Percentiles rank a stretch among this genome's conserved stretches.
Evolutionary conservation across 192 early-diverging fungal genomes (phyloP).

Genomic region (Jimgerdemannia lactiflua): DNA sequence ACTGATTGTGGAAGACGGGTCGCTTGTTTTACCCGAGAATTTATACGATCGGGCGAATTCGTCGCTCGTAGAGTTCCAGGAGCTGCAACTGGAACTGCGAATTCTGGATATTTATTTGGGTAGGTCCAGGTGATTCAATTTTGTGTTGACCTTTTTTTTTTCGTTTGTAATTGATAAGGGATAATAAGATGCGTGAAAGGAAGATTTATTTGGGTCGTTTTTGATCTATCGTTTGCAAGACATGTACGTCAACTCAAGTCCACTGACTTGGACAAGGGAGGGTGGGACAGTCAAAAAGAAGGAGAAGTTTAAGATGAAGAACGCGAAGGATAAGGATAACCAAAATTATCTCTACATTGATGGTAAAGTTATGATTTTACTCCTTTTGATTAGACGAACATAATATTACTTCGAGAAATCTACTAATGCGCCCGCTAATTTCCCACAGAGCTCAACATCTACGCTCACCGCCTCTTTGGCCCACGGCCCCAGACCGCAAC

Average conservation of each 20-base stretch:
- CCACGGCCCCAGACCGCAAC: conserved; percentile 59
- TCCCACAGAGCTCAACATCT: conserved; percentile 43
- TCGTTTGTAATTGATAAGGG: too few species aligned
- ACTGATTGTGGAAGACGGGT: conserved; percentile 42
- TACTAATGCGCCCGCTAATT: not conserved
- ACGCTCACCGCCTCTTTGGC: conserved; percentile 68
- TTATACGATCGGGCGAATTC: conserved; percentile 52
- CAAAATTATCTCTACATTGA: conserved; percentile 52
- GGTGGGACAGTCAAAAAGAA: conserved; percentile 17
- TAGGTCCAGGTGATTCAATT: conserved; percentile 10
- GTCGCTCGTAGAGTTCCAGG: conserved; percentile 53
- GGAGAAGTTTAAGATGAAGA: conserved; percentile 20
- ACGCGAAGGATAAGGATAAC: conserved; percentile 18
- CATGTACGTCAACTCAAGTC: conserved; percentile 55
- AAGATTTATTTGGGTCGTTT: not conserved
- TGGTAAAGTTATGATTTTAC: conserved; percentile 25
- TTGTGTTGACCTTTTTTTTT: too few species aligned
- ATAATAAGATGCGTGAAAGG: too few species aligned
- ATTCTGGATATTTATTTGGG: conserved; percentile 64
- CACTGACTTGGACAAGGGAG: conserved; percentile 49
- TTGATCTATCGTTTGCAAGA: conserved; percentile 26
- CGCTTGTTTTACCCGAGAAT: conserved; percentile 52
- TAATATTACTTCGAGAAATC: not conserved
- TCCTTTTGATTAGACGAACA: not conserved
- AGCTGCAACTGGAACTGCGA: conserved; percentile 63